Conservation (phyloP, 129 eudicot genomes). For the Glebionis coronaria region DNA sequence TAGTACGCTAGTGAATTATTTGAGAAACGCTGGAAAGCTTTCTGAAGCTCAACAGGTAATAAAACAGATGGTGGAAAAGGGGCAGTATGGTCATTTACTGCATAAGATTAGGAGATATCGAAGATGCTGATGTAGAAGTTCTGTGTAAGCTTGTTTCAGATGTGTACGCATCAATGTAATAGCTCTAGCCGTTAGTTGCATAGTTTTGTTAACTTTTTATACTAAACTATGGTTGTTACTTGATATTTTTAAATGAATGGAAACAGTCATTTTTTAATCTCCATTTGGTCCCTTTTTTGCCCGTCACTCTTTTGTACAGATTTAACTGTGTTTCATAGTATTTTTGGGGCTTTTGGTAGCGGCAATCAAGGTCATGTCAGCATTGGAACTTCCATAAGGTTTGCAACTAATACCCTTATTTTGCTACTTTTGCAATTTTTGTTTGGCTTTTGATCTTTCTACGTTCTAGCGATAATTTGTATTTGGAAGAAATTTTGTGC, state of each 20-base stretch:
- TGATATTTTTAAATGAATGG: constrained; percentile 25
- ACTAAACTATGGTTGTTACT: constrained; percentile 13
- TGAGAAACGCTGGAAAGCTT: constrained; percentile 13
- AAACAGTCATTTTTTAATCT: constrained; percentile 15
- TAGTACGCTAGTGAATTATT: constrained; percentile 47
- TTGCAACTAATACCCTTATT: background rate
- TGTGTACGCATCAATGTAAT: constrained; percentile 15
- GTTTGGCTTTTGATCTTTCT: background rate
- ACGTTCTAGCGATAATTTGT: background rate
- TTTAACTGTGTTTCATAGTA: background rate
- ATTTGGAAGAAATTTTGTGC: background rate
- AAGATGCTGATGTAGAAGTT: constrained; percentile 45
- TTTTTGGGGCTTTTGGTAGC: background rate
- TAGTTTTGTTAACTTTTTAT: constrained; percentile 20
- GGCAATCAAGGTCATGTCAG: background rate
- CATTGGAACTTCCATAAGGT: constrained; percentile 9
- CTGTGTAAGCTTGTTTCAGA: constrained; percentile 15
- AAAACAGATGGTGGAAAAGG: constrained; percentile 22
- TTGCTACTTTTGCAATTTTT: background rate
- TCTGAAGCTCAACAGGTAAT: constrained; percentile 38
- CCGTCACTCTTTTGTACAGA: background rate
- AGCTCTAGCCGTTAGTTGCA: constrained; percentile 2
- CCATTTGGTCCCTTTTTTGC: background rate
- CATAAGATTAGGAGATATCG: constrained; percentile 36
- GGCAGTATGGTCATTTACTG: constrained; percentile 18